phyloP scores from a whole-genome alignment of 257 asterid genomes.

The Linderniella brevidens region DNA sequence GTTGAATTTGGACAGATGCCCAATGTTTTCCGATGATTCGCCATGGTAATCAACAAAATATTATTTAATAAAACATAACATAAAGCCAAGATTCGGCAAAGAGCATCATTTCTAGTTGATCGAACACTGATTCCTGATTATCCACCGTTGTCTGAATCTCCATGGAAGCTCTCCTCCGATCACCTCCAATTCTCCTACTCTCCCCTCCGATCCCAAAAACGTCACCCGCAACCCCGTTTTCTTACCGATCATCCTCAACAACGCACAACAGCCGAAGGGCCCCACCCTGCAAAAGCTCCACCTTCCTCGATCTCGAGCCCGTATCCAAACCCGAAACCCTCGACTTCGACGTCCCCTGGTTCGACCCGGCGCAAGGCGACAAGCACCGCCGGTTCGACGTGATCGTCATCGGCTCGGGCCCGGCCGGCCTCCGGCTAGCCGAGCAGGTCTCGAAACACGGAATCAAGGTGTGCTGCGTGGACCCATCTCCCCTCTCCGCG shows the following conservation, averaged over 20 bases:
- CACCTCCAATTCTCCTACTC: conserved; percentile 24
- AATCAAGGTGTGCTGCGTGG: conserved; percentile 69
- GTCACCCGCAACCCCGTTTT: conserved; percentile 14
- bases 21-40: too few species aligned
- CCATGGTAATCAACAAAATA: too few species aligned
- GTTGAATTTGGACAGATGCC: too few species aligned
- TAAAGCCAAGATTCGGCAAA: too few species aligned
- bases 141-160: neutral
- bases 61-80: too few species aligned
- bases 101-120: too few species aligned
- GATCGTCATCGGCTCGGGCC: conserved; percentile 79
- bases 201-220: conserved; percentile 17
- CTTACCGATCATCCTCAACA: neutral
- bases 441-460: conserved; percentile 58
- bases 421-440: conserved; percentile 78
- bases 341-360: conserved; percentile 41
- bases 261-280: conserved; percentile 15
- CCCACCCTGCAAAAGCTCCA: conserved; percentile 18
- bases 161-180: conserved; percentile 39
- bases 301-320: conserved; percentile 67
- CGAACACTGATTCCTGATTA: too few species aligned
- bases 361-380: conserved; percentile 21
- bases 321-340: conserved; percentile 37
- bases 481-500: conserved; percentile 79
- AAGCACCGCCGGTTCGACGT: conserved; percentile 51